These are phyloP conservation scores for Rhododendron molle DNA, from an alignment of 148 eudicot genomes.

Conservation along the genomic window DNA sequence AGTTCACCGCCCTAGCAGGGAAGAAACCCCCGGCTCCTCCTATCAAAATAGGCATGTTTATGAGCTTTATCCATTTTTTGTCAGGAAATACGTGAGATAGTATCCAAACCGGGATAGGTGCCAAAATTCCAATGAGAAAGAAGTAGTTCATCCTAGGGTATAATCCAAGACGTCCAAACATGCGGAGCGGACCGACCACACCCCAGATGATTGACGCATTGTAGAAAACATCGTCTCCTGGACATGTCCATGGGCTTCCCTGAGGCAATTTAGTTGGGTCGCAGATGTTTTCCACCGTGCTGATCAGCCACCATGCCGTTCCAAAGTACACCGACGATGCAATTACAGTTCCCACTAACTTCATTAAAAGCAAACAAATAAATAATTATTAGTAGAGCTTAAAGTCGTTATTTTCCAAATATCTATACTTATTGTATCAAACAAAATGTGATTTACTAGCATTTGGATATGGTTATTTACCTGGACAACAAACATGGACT, in stretches of 20 bases:
- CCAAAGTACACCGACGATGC: slow-evolving; percentile 39
- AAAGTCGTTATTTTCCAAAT: neutral
- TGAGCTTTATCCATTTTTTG: slow-evolving; percentile 34
- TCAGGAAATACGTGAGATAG: slow-evolving; percentile 26
- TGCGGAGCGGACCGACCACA: slow-evolving; percentile 38
- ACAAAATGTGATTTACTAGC: neutral
- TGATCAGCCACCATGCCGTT: slow-evolving; percentile 48
- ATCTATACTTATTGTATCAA: neutral
- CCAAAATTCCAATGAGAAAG: slow-evolving; percentile 33
- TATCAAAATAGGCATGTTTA: slow-evolving; percentile 39
- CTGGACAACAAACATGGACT: slow-evolving; percentile 46
- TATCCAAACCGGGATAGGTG: slow-evolving; percentile 38
- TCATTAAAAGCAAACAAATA: neutral
- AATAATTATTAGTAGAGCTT: neutral
- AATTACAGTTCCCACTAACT: slow-evolving; percentile 41
- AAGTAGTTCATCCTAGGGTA: slow-evolving; percentile 36
- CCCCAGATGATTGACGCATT: slow-evolving; percentile 55
- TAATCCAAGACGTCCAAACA: slow-evolving; percentile 37
- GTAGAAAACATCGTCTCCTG: slow-evolving; percentile 47
- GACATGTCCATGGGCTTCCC: slow-evolving; percentile 60
- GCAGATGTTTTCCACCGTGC: slow-evolving; percentile 32
- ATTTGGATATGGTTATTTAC: slow-evolving; percentile 7
- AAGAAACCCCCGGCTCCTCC: slow-evolving; percentile 31
- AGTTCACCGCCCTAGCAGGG: slow-evolving; percentile 39
- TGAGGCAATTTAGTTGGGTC: slow-evolving; percentile 20